These are phyloP conservation scores for Diaporthe citri DNA, from an alignment of 2,329 filamentous ascomycete species.

Conservation along the genomic window DNA sequence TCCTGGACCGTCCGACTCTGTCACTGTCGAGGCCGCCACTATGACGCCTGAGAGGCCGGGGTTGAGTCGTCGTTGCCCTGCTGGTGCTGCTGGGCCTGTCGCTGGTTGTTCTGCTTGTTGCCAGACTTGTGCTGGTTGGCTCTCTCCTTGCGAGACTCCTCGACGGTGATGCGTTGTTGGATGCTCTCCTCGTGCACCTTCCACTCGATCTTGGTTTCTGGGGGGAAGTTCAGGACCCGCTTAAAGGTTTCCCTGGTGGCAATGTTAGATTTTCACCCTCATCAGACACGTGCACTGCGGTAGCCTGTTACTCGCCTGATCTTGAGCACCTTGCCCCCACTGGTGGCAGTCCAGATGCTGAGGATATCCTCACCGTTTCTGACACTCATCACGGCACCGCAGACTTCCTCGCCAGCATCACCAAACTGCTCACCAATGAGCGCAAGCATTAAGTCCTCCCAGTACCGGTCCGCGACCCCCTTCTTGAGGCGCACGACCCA, in stretches of 20 bases:
- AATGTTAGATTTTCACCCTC: not conserved
- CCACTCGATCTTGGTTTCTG: constrained; percentile 92
- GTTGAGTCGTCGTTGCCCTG: constrained; percentile 35
- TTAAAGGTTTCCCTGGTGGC: constrained; percentile 87
- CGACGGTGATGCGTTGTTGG: constrained; percentile 88
- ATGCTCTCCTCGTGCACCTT: constrained; percentile 98
- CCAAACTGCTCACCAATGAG: constrained; percentile 95
- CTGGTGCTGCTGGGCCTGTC: constrained; percentile 43
- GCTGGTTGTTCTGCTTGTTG: constrained; percentile 50
- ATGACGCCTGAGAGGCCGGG: constrained; percentile 34
- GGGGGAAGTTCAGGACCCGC: constrained; percentile 85
- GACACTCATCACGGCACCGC: constrained; percentile 93
- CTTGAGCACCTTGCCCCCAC: constrained; percentile 93
- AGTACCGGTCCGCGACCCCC: constrained; percentile 95
- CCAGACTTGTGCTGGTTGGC: constrained; percentile 59
- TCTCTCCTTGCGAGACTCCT: constrained; percentile 92
- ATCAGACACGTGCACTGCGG: not conserved
- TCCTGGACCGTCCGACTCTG: not conserved
- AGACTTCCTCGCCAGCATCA: constrained; percentile 93
- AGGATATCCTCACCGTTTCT: constrained; percentile 96
- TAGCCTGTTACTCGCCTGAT: constrained; percentile 76
- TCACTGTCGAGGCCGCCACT: not conserved
- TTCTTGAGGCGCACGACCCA: constrained; percentile 98
- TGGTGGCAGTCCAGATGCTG: constrained; percentile 96
- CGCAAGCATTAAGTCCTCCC: constrained; percentile 92